Evolutionary conservation across 768 basidiomycete genomes (phyloP), one percentile per base, ranked within the genome.

Genomic region (Pisolithus sp.): DNA sequence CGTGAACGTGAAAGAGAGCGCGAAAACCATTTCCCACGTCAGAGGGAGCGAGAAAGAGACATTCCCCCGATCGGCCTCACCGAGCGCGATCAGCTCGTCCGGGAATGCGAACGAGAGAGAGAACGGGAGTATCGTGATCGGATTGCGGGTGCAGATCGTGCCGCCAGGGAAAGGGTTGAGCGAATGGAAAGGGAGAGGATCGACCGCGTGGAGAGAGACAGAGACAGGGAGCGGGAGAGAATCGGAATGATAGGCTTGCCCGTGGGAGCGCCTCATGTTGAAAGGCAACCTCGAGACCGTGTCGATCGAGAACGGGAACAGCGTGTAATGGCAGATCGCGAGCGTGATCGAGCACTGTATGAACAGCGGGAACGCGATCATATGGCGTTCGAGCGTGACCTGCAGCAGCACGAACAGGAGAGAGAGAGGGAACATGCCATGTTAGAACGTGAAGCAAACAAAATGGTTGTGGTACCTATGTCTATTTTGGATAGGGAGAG

Each of bases 111-210:
- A 5, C 57, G 56, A 39, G 61, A 63, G 20, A 57, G 63, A 40
- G 63, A 65, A 26, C 54, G 62, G 39, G 64, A 63, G 40, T 62
- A 65, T 41, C 60, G 64, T 30, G 64, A 64, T 24, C 58, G 64
- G 43, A 46, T 66, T 17, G 44, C 61, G 1, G 34, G 57, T 7
- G 41, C 52, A 2, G 61, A 66, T 18, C 61, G 61, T 42, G 45
- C 45, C 3, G 46, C 36, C n/a, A 18, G 34, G 40, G 40, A 41
- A 23, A 23, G 40, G 40, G 40, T 7, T 21, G 46, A 47, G 31
- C 46, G 46, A 15, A 42, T 40, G 17, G 48, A 49, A 38, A 39
- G 48, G 48, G 37, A 49, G 21, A 24, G 26, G 7, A 5, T 48
- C 2, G 21, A 37, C 1, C 47, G 47, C 6, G 36, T 17, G 6